These are phyloP conservation scores for Epichloe aotearoae DNA, from an alignment of 2,329 filamentous ascomycete genomes.

Conservation along the genomic window DNA sequence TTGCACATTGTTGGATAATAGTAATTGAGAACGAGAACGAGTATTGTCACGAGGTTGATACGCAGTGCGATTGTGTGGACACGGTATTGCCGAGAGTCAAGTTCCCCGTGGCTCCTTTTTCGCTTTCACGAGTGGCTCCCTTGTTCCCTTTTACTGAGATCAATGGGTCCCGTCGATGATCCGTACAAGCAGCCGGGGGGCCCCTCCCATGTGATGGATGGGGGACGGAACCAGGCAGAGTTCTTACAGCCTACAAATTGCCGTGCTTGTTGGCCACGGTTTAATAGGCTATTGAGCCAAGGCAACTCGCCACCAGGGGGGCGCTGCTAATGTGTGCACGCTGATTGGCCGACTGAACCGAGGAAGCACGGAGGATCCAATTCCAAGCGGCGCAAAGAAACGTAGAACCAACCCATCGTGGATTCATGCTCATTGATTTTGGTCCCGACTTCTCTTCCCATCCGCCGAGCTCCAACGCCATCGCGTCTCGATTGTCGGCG, in stretches of 20 bases:
- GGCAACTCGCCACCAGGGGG: background rate
- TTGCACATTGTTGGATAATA: too few species aligned
- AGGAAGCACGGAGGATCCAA: conserved; percentile 16
- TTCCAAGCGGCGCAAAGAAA: conserved; percentile 12
- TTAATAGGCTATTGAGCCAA: conserved; percentile 5
- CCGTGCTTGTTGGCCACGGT: background rate
- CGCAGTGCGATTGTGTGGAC: too few species aligned
- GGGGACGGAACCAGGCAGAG: background rate
- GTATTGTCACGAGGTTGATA: too few species aligned
- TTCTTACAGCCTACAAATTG: background rate
- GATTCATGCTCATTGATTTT: conserved; percentile 6
- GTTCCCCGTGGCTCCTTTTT: too few species aligned
- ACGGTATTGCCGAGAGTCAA: too few species aligned
- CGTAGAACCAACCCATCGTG: conserved; percentile 6
- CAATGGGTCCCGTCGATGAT: background rate
- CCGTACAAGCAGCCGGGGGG: background rate
- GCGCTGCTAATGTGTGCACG: conserved; percentile 7
- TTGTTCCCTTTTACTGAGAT: too few species aligned
- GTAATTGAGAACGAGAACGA: too few species aligned
- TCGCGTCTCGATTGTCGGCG: conserved; percentile 10
- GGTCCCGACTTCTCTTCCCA: background rate
- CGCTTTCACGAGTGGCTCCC: too few species aligned
- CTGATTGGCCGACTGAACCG: conserved; percentile 24
- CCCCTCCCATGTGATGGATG: background rate
- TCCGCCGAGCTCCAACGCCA: conserved; percentile 1